These are phyloP conservation scores for Exophiala xenobiotica DNA, from an alignment of 2,329 filamentous ascomycete species.

Conservation along the genomic window DNA sequence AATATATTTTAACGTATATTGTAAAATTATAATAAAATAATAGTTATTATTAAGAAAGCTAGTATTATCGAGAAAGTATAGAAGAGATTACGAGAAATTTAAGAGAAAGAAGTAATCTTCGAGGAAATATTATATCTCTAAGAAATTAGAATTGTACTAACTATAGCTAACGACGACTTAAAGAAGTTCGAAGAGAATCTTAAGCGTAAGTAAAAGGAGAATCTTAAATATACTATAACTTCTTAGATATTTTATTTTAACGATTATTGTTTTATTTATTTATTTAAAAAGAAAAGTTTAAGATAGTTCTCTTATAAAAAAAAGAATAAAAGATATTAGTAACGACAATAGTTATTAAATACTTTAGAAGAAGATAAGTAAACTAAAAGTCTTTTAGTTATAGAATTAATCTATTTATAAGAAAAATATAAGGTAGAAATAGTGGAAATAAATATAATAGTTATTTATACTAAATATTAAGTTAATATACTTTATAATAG, in stretches of 20 bases:
- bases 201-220: not conserved
- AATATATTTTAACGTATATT: too few species aligned
- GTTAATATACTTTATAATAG: not conserved
- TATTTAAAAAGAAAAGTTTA: not conserved
- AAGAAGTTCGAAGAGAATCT: too few species aligned
- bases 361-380: not conserved
- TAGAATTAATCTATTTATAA: not conserved
- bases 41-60: too few species aligned
- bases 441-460: not conserved
- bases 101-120: too few species aligned
- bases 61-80: too few species aligned
- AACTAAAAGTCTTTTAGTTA: not conserved
- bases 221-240: not conserved
- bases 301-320: not conserved
- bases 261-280: not conserved
- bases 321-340: not conserved
- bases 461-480: not conserved
- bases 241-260: not conserved
- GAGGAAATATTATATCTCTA: too few species aligned
- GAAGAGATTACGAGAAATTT: too few species aligned
- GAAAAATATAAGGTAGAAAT: not conserved
- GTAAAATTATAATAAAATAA: too few species aligned
- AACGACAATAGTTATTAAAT: not conserved
- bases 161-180: too few species aligned
- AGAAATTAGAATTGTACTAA: too few species aligned